Evolutionary conservation across 495 filamentous ascomycete genomes (phyloP).

Genomic region (Xylaria acuta): DNA sequence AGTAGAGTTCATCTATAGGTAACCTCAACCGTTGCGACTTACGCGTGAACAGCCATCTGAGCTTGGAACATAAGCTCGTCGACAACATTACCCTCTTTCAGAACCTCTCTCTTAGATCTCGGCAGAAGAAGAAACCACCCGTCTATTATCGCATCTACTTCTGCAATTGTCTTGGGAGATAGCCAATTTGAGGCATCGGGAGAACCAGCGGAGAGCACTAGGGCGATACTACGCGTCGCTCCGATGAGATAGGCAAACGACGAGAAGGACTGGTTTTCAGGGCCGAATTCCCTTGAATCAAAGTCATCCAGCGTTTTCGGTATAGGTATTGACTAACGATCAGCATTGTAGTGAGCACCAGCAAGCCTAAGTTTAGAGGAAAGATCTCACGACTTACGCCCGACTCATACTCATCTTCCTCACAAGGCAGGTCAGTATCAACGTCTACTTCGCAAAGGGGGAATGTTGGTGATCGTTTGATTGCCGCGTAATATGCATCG

Average conservation of each 20-base stretch:
- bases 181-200: conserved; percentile 19
- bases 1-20: not conserved
- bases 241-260: conserved; percentile 68
- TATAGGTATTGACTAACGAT: conserved; percentile 54
- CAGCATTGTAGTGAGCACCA: conserved; percentile 2
- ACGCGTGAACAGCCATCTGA: conserved; percentile 65
- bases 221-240: conserved; percentile 65
- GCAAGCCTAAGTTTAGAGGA: not conserved
- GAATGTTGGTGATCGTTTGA: conserved; percentile 45
- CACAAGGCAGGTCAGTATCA: conserved; percentile 65
- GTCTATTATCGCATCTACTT: conserved; percentile 68
- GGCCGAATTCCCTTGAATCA: conserved; percentile 59
- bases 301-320: conserved; percentile 62
- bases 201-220: conserved; percentile 47
- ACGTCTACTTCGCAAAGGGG: conserved; percentile 44
- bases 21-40: conserved; percentile 4
- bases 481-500: conserved; percentile 54
- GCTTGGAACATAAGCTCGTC: conserved; percentile 80
- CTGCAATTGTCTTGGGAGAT: conserved; percentile 35
- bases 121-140: conserved; percentile 73
- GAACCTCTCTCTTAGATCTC: conserved; percentile 63
- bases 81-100: conserved; percentile 61
- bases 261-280: conserved; percentile 56
- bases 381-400: conserved; percentile 44
- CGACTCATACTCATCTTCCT: conserved; percentile 62